Percentiles rank a stretch among this genome's conserved stretches.
Conservation (phyloP, 768 basidiomycete genomes). For the Xerocomellus amylosporus region DNA sequence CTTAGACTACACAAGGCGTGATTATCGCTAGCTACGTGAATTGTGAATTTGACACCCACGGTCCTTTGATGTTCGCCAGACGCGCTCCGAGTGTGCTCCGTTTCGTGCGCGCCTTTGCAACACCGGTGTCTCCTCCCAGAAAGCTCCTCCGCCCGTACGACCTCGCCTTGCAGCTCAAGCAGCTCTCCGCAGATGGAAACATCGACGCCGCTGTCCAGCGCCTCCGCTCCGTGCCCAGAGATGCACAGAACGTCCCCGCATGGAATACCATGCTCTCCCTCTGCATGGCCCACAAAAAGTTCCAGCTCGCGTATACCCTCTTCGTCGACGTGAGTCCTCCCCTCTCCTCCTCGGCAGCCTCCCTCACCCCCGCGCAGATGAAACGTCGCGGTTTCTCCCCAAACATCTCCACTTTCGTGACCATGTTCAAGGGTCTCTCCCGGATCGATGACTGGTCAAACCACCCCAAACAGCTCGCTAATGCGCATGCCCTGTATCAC, state of each 20-base stretch:
- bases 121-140: background rate
- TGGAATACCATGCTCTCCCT: constrained; percentile 82
- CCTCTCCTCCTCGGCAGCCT: constrained; percentile 11
- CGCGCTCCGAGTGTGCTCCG: background rate
- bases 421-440: constrained; percentile 63
- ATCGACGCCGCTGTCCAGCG: constrained; percentile 61
- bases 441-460: constrained; percentile 59
- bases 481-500: constrained; percentile 60
- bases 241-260: constrained; percentile 69
- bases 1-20: constrained; percentile 44
- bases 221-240: constrained; percentile 67
- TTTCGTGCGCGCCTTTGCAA: constrained; percentile 5
- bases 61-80: constrained; percentile 17
- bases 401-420: constrained; percentile 62
- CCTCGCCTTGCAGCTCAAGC: constrained; percentile 57
- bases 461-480: constrained; percentile 58
- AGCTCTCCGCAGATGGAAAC: constrained; percentile 52
- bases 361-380: constrained; percentile 51
- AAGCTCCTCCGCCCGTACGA: constrained; percentile 59
- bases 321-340: constrained; percentile 58
- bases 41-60: constrained; percentile 1
- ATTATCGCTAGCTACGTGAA: background rate
- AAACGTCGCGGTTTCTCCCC: constrained; percentile 79
- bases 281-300: constrained; percentile 54
- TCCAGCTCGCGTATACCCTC: constrained; percentile 59